phyloP scores from a whole-genome alignment of 345 rosid species.

The Microthlaspi erraticum region DNA sequence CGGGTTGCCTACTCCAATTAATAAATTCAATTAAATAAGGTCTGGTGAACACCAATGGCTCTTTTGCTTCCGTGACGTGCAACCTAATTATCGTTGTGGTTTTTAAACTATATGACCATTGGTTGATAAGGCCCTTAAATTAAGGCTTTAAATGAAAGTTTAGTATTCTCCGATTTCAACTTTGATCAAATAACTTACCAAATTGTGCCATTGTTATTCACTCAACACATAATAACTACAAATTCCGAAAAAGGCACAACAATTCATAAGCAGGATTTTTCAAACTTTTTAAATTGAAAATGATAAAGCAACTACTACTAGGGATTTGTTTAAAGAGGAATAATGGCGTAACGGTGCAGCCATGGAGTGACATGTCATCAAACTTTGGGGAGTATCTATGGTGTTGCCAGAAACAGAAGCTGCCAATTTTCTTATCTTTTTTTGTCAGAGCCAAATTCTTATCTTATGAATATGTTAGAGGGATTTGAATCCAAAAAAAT shows the following conservation, averaged over 20 bases:
- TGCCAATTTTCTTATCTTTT: conserved; percentile 35
- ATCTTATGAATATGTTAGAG: background rate
- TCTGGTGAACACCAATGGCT: conserved; percentile 38
- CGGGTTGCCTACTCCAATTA: conserved; percentile 26
- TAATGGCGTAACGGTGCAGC: conserved; percentile 38
- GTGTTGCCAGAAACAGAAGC: conserved; percentile 41
- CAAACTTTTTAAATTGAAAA: background rate
- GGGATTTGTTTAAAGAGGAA: background rate
- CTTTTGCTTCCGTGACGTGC: conserved; percentile 29
- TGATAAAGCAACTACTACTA: background rate
- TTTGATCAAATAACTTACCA: conserved; percentile 23
- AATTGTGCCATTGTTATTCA: conserved; percentile 16
- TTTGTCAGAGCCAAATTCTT: background rate
- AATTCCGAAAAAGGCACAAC: background rate
- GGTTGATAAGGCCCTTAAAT: conserved; percentile 25
- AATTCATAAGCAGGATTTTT: background rate
- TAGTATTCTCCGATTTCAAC: background rate
- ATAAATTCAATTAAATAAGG: conserved; percentile 27
- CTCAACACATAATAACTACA: conserved; percentile 27
- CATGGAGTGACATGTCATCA: conserved; percentile 30
- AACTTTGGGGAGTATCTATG: conserved; percentile 27
- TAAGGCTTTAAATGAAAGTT: background rate
- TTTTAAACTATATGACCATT: conserved; percentile 28
- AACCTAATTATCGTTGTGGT: conserved; percentile 32
- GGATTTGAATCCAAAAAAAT: too few species aligned